phyloP scores from a whole-genome alignment of 768 basidiomycete genomes.

The Serendipita vermifera region DNA sequence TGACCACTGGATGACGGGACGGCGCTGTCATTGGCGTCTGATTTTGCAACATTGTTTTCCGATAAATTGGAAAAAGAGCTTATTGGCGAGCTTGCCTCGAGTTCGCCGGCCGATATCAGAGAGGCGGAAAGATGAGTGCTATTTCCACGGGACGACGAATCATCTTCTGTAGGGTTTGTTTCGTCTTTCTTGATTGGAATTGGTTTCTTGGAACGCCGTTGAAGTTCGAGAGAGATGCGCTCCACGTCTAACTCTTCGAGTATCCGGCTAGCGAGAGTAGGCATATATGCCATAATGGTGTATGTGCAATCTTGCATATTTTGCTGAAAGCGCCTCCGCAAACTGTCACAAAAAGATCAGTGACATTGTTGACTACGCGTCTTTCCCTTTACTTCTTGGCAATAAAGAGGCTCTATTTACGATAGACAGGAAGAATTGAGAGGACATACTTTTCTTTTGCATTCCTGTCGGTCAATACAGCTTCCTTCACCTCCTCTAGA shows the following conservation, averaged over 20 bases:
- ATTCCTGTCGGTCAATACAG: constrained; percentile 42
- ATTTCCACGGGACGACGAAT: not conserved
- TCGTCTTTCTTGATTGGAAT: not conserved
- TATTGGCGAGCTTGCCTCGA: not conserved
- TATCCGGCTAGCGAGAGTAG: constrained; percentile 48
- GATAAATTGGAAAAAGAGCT: not conserved
- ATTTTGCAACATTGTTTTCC: not conserved
- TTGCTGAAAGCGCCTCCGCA: constrained; percentile 58
- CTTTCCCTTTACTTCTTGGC: too few species aligned
- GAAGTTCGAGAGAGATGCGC: constrained; percentile 44
- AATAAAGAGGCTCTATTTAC: not conserved
- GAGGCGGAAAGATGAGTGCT: constrained; percentile 1
- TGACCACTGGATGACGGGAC: not conserved
- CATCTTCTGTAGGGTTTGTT: not conserved
- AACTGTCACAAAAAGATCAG: constrained; percentile 28
- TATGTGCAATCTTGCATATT: constrained; percentile 68
- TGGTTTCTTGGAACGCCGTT: constrained; percentile 29
- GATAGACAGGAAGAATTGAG: constrained; percentile 1
- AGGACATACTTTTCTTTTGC: constrained; percentile 54
- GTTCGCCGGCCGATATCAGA: not conserved
- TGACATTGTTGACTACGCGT: too few species aligned
- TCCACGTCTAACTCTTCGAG: constrained; percentile 70
- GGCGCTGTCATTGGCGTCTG: not conserved
- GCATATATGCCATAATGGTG: constrained; percentile 45
- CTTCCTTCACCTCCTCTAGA: constrained; percentile 53